phyloP scores from a whole-genome alignment of 2,329 filamentous ascomycete species.

The Daldinia sp. region DNA sequence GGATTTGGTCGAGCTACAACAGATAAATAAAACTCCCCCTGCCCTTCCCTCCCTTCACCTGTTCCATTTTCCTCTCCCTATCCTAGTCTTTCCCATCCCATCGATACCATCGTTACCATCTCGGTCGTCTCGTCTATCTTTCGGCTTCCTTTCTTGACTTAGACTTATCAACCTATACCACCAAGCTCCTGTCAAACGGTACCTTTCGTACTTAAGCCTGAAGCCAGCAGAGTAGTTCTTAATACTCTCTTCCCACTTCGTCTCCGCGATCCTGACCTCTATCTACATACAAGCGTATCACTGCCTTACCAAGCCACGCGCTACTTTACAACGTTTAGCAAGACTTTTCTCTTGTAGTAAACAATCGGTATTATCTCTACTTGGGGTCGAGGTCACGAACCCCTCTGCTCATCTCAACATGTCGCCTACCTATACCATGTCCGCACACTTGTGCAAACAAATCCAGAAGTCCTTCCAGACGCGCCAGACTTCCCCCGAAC shows the following conservation, averaged over 20 bases:
- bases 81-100: conserved; percentile 15
- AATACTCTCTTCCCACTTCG: conserved; percentile 8
- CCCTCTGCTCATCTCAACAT: conserved; percentile 53
- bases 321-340: background rate
- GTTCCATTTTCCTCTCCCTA: conserved; percentile 19
- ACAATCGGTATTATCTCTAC: background rate
- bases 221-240: conserved; percentile 4
- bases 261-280: background rate
- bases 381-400: conserved; percentile 22
- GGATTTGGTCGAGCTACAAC: conserved; percentile 2
- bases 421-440: conserved; percentile 72
- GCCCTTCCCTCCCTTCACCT: conserved; percentile 15
- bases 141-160: conserved; percentile 18
- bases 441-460: conserved; percentile 70
- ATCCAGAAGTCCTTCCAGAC: conserved; percentile 70
- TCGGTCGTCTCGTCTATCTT: conserved; percentile 6
- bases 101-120: conserved; percentile 18
- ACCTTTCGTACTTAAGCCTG: conserved; percentile 16
- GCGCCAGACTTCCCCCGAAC: conserved; percentile 57
- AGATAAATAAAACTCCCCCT: conserved; percentile 31
- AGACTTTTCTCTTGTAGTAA: background rate
- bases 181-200: conserved; percentile 22
- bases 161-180: conserved; percentile 7
- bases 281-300: conserved; percentile 22
- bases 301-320: background rate